Conservation (phyloP, 768 basidiomycete genomes). For the Boletus rubropictus region DNA sequence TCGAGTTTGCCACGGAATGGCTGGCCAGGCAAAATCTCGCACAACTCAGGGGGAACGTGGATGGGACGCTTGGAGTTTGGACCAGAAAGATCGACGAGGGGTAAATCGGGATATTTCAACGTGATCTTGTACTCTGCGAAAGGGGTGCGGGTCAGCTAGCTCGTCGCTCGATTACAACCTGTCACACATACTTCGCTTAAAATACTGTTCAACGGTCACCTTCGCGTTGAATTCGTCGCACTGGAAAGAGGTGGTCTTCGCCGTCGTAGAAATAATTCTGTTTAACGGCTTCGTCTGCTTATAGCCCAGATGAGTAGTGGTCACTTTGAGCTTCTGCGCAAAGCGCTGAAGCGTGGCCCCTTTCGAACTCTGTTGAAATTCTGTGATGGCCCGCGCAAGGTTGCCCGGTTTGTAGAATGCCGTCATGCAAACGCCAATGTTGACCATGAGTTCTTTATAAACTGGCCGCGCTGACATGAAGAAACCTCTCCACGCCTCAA, state of each 20-base stretch:
- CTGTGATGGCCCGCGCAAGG: conserved; percentile 51
- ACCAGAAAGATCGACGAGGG: conserved; percentile 51
- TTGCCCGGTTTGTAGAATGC: conserved; percentile 57
- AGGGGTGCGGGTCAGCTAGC: conserved; percentile 3
- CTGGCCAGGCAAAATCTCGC: conserved; percentile 55
- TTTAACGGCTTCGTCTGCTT: conserved; percentile 44
- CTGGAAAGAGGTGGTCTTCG: conserved; percentile 47
- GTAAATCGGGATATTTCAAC: conserved; percentile 46
- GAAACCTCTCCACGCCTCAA: conserved; percentile 45
- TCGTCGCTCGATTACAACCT: neutral
- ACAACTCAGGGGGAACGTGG: conserved; percentile 65
- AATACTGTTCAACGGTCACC: conserved; percentile 61
- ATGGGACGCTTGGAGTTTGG: conserved; percentile 24
- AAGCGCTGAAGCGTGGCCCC: conserved; percentile 45
- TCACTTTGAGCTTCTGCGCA: conserved; percentile 51
- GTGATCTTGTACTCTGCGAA: conserved; percentile 52
- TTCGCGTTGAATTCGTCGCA: conserved; percentile 48
- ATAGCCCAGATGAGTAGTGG: conserved; percentile 51
- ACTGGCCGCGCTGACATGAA: conserved; percentile 47
- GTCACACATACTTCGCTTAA: conserved; percentile 46
- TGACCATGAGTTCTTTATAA: conserved; percentile 47
- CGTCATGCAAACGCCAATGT: conserved; percentile 50
- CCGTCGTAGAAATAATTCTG: conserved; percentile 34
- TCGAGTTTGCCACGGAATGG: conserved; percentile 57
- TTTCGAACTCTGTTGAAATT: conserved; percentile 38